Base-by-base conservation (phyloP, 192 early-diverging fungal genomes). In the Radiomyces spectabilis region DNA sequence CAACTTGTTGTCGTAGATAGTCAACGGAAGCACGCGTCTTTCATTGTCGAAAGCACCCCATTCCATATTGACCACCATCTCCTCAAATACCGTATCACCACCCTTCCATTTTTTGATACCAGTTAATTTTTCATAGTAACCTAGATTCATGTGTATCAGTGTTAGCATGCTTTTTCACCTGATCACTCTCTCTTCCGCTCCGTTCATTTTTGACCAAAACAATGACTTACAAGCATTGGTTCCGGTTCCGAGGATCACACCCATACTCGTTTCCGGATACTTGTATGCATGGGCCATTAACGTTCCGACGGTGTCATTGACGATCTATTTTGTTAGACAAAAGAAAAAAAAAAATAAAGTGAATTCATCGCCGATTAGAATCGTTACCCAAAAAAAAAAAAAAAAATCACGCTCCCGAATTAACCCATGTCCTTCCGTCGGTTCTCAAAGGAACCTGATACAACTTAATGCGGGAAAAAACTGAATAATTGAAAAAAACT, bases 241-340 rank as follows among this genome's bases (percentile, higher is more conserved):
- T 21, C 94, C 94, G 5, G 94, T 97, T 41, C 94, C 94, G 35
- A 94, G 81, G 71, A 97, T 97, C 22, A 93, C 87, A 42, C 90
- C 92, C 60, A 91, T 80, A 55, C 76, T 72, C 38, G 89, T 90
- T 44, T 84, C 75, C 13, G 91, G 88, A 57, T 88, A 72, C 46
- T 71, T 63, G 73, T 94, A 95, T 13, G 85, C 86, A 40, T 89
- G 83, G 12, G 89, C 84, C 67, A 94, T 76, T 49, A 97, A 76
- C 0, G 94, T 92, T 35, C 94, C 94, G 5, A 94, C 93, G 0
- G 94, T 97, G 73, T 97, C 94, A 76, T 97, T 97, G 47, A 97
- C 86, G n/a, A 97, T 75, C 56, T 66, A 39, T 55, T 30, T 31
- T n/a, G n/a, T n/a, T n/a, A n/a, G n/a, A 30, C 43, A 18, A 42